Conservation (phyloP, 2,329 filamentous ascomycete genomes). For the Colletotrichum tropicale region DNA sequence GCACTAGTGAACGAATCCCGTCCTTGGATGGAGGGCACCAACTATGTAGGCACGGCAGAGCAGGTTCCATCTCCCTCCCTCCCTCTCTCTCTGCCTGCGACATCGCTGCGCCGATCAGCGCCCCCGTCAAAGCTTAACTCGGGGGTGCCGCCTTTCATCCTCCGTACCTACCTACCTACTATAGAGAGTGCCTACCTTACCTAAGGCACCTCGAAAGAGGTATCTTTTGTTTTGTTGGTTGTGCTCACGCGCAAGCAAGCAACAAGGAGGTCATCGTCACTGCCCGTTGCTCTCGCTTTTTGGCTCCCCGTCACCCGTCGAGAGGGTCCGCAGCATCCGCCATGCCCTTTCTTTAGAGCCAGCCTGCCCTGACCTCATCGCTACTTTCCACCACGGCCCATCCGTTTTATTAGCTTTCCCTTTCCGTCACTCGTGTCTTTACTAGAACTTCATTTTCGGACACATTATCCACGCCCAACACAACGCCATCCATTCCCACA, state of each 20-base stretch:
- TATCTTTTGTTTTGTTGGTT: neutral
- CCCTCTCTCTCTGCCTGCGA: conserved; percentile 1
- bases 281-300: neutral
- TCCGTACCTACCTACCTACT: neutral
- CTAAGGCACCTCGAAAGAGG: neutral
- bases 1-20: neutral
- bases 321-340: neutral
- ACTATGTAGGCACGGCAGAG: too few relatives aligned
- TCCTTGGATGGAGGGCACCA: neutral
- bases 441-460: neutral
- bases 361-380: neutral
- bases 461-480: neutral
- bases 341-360: neutral
- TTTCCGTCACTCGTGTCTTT: neutral
- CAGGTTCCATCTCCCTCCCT: neutral
- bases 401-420: neutral
- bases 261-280: neutral
- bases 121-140: conserved; percentile 18
- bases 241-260: neutral
- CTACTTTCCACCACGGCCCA: neutral
- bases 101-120: conserved; percentile 19
- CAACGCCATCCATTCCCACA: neutral
- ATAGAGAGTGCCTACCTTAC: neutral
- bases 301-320: neutral
- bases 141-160: neutral